A percentile compares a stretch with the other conserved stretches of the same genome.
Evolutionary conservation across 805 yeast genomes (phyloP).

Genomic region (Candida hispaniensis): DNA sequence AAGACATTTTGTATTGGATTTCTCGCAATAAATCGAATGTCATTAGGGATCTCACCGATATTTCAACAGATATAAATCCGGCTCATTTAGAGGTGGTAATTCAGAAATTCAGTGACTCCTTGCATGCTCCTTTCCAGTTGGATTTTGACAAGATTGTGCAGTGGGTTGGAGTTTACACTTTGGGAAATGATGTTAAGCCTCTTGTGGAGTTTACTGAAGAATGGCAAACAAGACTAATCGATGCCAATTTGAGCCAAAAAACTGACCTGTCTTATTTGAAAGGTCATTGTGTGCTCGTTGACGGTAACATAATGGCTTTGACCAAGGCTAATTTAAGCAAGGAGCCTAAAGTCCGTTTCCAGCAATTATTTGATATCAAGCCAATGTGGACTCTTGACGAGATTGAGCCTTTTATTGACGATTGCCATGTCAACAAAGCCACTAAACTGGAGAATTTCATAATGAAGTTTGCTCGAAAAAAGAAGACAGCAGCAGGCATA

Average conservation of each 20-base stretch:
- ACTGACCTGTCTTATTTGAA: no score
- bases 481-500: no score
- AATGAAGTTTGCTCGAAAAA: conserved; percentile 50
- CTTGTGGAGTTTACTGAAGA: conserved; percentile 34
- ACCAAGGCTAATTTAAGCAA: conserved; percentile 39
- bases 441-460: conserved; percentile 47
- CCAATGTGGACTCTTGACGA: conserved; percentile 52
- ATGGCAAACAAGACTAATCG: conserved; percentile 28
- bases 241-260: conserved; percentile 23
- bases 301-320: conserved; percentile 54
- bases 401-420: conserved; percentile 51
- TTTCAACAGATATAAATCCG: conserved; percentile 31
- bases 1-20: conserved; percentile 23
- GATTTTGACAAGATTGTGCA: conserved; percentile 37
- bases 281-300: no score
- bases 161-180: conserved; percentile 55
- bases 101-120: conserved; percentile 34
- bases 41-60: conserved; percentile 17
- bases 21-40: conserved; percentile 12
- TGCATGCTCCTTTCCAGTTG: conserved; percentile 29
- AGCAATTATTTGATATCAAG: conserved; percentile 43
- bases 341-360: conserved; percentile 41
- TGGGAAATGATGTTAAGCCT: conserved; percentile 30
- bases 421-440: conserved; percentile 41
- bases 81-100: conserved; percentile 43